phyloP scores from a whole-genome alignment of 345 rosid genomes.

The Citrus maxima region DNA sequence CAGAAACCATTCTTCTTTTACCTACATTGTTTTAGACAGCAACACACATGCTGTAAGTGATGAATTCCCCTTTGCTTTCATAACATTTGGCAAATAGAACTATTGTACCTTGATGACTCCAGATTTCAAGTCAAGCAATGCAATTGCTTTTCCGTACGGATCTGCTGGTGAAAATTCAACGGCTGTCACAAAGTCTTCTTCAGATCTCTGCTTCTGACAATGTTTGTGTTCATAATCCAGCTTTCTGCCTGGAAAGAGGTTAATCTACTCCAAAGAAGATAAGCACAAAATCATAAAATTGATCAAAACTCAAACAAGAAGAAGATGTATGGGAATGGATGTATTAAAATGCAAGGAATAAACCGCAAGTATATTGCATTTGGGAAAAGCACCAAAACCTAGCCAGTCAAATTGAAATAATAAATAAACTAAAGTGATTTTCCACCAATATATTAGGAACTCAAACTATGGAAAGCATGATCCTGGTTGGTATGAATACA shows the following conservation, averaged over 20 bases:
- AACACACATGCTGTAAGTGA: slow-evolving; percentile 2
- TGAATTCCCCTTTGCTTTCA: background rate
- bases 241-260: slow-evolving; percentile 58
- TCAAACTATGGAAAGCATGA: background rate
- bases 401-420: slow-evolving; percentile 1
- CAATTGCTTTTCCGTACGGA: slow-evolving; percentile 87
- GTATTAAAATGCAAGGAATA: background rate
- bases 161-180: slow-evolving; percentile 68
- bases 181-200: slow-evolving; percentile 65
- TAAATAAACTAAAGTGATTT: background rate
- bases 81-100: slow-evolving; percentile 2
- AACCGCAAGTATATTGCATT: background rate
- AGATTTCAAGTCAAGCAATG: slow-evolving; percentile 67
- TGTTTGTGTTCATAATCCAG: slow-evolving; percentile 67
- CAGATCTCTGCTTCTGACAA: slow-evolving; percentile 41
- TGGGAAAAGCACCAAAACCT: background rate
- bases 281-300: slow-evolving; percentile 5
- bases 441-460: background rate
- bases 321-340: background rate
- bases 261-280: slow-evolving; percentile 49
- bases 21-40: slow-evolving; percentile 41
- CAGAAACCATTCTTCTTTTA: slow-evolving; percentile 61
- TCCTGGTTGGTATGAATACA: slow-evolving; percentile 1
- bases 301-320: background rate
- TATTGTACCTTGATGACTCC: slow-evolving; percentile 55